Percentiles rank a stretch among this genome's conserved stretches.
Conservation (phyloP, 148 eudicot species). For the Vaccinium corymbosum region DNA sequence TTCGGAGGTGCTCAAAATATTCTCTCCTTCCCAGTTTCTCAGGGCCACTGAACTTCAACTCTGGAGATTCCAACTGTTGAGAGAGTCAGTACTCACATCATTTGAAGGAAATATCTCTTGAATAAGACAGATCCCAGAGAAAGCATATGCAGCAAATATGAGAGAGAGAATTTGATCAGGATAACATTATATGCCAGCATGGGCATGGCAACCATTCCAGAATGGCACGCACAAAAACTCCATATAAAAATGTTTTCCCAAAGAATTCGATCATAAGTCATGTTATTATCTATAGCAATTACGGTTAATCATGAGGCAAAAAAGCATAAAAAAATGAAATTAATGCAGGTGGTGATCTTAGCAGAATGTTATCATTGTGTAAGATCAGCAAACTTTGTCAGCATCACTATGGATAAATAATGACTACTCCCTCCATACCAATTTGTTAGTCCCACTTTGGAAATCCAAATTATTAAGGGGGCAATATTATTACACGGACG, state of each 20-base stretch:
- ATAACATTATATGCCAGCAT: background rate
- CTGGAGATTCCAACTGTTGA: constrained; percentile 97
- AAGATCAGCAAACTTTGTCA: background rate
- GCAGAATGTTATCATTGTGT: background rate
- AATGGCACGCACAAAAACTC: background rate
- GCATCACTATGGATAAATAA: background rate
- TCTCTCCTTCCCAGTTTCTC: constrained; percentile 71
- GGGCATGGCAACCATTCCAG: background rate
- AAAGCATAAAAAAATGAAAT: constrained; percentile 5
- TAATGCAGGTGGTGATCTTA: background rate
- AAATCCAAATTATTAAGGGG: no score
- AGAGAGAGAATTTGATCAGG: background rate
- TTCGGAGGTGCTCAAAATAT: constrained; percentile 86
- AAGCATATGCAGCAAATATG: background rate
- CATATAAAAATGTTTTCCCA: background rate
- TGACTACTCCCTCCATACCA: no score
- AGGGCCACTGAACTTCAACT: constrained; percentile 92
- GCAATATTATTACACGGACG: no score
- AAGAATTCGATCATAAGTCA: background rate
- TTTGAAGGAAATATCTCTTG: constrained; percentile 14
- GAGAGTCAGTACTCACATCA: constrained; percentile 38
- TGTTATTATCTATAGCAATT: background rate
- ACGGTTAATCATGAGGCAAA: background rate
- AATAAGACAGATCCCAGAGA: background rate
- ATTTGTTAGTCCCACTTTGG: no score